phyloP scores from a whole-genome alignment of 2,329 filamentous ascomycete genomes.

The Aspergillus alliaceus region DNA sequence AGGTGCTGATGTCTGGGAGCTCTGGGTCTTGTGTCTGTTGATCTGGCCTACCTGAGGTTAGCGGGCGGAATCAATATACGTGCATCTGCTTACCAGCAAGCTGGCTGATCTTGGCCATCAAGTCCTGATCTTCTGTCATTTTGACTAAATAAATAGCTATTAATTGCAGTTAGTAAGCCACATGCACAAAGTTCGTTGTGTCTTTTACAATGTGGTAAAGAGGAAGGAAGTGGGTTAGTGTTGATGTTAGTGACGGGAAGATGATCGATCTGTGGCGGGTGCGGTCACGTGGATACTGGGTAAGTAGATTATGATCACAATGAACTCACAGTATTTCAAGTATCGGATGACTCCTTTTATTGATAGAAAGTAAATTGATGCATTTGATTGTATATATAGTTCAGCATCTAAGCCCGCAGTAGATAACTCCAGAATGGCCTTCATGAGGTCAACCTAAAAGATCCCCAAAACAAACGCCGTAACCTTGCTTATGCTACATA shows the following conservation, averaged over 20 bases:
- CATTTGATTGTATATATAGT: not conserved
- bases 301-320: not conserved
- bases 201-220: not conserved
- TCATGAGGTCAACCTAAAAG: slow-evolving; percentile 11
- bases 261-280: not conserved
- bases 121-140: slow-evolving; percentile 57
- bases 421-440: slow-evolving; percentile 12
- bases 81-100: slow-evolving; percentile 55
- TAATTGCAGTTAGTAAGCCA: slow-evolving; percentile 7
- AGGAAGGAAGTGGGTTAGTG: not conserved
- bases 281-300: slow-evolving; percentile 1
- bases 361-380: not conserved
- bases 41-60: slow-evolving; percentile 63
- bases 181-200: not conserved
- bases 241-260: not conserved
- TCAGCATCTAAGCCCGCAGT: slow-evolving; percentile 6
- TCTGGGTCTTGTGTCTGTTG: slow-evolving; percentile 71
- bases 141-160: slow-evolving; percentile 20
- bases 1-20: slow-evolving; percentile 19
- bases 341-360: not conserved
- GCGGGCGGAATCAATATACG: slow-evolving; percentile 31
- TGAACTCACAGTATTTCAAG: not conserved
- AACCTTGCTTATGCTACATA: slow-evolving; percentile 28
- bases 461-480: slow-evolving; percentile 21
- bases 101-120: slow-evolving; percentile 57